Base-by-base conservation (phyloP, 345 rosid species). In the Iberis pinnata region DNA sequence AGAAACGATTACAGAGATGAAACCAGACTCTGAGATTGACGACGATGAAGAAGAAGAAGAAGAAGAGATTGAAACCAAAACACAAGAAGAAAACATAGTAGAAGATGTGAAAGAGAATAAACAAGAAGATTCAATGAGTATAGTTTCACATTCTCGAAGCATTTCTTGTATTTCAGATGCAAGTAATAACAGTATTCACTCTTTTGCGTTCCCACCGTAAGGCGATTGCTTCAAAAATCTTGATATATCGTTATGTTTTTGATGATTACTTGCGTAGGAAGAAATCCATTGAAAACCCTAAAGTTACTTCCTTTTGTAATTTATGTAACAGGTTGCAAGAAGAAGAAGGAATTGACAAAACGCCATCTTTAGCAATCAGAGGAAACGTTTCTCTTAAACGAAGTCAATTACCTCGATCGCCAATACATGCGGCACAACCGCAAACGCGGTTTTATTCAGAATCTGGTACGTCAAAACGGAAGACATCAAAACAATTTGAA, bases 131-230 rank as follows among this genome's bases (percentile, higher is more conserved):
- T 6, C 59, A 3, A 58, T 4, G 37, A 56, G 64, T 26, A 26
- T 9, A 6, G 12, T 20, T 19, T 61, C 64, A 10, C 53, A 45
- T 22, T 31, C 69, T 10, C 45, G 63, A 0, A 73, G 78, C 64
- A 12, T 58, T n/a, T 64, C 79, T 12, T 39, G 47, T 13, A 76
- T 5, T 33, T 78, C 84, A 12, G 75, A 61, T 12, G 69, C 63
- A 0, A 80, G 79, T 16, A 62, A 10, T 13, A 44, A 68, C 42
- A 85, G 96, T 66, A 55, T 61, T 15, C 20, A 51, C 11, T 88
- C 98, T 19, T 85, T 88, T 57, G 83, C 74, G 8, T 92, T 84
- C 69, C 95, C 83, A 12, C 2, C 74, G 96, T 92, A 72, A 78
- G 93, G 58, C 33, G 0, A 48, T 27, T 0, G 11, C 3, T 18